These are phyloP conservation scores for Eucalyptus curtisii DNA, from an alignment of 345 rosid species.

Conservation along the genomic window DNA sequence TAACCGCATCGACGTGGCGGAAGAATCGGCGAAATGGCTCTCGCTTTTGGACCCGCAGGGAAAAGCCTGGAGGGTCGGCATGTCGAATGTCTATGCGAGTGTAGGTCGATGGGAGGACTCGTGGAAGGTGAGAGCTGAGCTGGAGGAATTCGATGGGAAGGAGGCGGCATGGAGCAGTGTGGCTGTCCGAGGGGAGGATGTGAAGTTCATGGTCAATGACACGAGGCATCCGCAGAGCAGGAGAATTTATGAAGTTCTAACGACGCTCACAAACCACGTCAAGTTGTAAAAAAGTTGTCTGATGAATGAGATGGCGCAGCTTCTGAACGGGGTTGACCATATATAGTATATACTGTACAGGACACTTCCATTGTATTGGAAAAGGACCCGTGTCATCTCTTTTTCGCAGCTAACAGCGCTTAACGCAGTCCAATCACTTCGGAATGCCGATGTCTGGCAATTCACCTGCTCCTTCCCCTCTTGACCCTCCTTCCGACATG, in stretches of 20 bases:
- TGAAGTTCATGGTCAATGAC: slow-evolving; percentile 16
- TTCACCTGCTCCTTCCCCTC: background rate
- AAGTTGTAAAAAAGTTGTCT: background rate
- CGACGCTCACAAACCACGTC: slow-evolving; percentile 1
- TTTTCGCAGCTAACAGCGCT: background rate
- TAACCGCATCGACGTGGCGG: background rate
- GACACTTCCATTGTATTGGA: background rate
- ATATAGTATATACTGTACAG: background rate
- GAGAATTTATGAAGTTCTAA: background rate
- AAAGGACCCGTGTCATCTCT: background rate
- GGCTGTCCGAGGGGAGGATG: slow-evolving; percentile 1
- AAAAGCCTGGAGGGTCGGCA: slow-evolving; percentile 11
- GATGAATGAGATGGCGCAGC: background rate
- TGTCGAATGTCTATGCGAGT: slow-evolving; percentile 15
- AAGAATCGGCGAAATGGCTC: slow-evolving; percentile 5
- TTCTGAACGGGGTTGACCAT: background rate
- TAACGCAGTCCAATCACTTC: background rate
- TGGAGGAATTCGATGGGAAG: slow-evolving; percentile 1
- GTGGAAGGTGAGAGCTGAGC: slow-evolving; percentile 2
- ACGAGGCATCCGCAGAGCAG: slow-evolving; percentile 9
- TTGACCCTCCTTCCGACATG: background rate
- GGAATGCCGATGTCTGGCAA: background rate
- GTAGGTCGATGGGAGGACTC: slow-evolving; percentile 16
- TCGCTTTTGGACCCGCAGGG: slow-evolving; percentile 1
- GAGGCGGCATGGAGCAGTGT: slow-evolving; percentile 26